These are phyloP conservation scores for Nothophytophthora sp. DNA, from an alignment of 352 stramenopile genomes.

Conservation along the genomic window DNA sequence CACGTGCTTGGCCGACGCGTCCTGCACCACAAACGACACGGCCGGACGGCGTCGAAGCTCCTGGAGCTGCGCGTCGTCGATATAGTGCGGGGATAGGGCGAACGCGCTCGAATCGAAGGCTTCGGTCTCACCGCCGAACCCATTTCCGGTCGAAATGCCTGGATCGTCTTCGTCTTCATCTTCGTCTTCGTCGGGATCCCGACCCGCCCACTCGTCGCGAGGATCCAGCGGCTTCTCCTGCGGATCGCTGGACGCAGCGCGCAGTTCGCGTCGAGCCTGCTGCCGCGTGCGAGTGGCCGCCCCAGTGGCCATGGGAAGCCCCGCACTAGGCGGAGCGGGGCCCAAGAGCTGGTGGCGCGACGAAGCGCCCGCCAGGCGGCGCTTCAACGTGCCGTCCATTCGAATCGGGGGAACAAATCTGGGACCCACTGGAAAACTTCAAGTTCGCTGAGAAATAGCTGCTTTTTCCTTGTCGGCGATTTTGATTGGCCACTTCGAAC, in stretches of 20 bases:
- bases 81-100: slow-evolving; percentile 35
- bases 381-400: slow-evolving; percentile 15
- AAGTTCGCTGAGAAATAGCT: no score
- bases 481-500: no score
- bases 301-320: slow-evolving; percentile 5
- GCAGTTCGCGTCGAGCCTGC: slow-evolving; percentile 10
- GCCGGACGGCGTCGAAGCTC: slow-evolving; percentile 37
- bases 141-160: not conserved
- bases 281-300: slow-evolving; percentile 7
- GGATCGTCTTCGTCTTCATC: not conserved
- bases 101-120: slow-evolving; percentile 2
- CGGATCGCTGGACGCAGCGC: not conserved
- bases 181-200: not conserved
- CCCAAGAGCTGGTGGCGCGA: slow-evolving; percentile 1
- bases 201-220: not conserved
- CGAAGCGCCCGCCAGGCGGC: slow-evolving; percentile 2
- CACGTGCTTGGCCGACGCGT: slow-evolving; percentile 19
- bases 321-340: not conserved
- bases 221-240: no score
- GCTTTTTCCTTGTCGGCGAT: no score
- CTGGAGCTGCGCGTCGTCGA: slow-evolving; percentile 25
- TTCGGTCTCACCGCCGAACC: not conserved
- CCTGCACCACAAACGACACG: slow-evolving; percentile 46
- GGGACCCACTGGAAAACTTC: not conserved
- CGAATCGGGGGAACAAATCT: not conserved